Conservation (phyloP, 1,139 yeast genomes). For the Hyphopichia buzzinii region DNA sequence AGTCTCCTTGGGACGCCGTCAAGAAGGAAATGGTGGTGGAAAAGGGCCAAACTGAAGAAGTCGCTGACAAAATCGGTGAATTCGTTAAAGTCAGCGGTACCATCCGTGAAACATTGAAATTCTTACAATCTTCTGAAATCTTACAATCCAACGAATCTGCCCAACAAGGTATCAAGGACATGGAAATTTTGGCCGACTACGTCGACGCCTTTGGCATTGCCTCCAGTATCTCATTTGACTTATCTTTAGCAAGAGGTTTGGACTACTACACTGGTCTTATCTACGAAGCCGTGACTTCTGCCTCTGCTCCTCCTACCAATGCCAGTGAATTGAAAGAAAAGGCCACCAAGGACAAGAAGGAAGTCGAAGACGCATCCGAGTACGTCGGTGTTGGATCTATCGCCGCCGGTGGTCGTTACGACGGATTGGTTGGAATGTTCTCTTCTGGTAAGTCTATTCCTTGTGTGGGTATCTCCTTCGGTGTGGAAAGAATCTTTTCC, state of each 20-base stretch:
- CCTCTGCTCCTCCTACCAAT: conserved; percentile 89
- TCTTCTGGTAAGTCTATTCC: conserved; percentile 92
- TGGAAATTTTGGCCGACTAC: conserved; percentile 70
- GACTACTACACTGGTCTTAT: conserved; percentile 97
- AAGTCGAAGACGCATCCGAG: conserved; percentile 90
- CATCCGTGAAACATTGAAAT: conserved; percentile 62
- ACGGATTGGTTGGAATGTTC: conserved; percentile 94
- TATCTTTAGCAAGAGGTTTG: conserved; percentile 94
- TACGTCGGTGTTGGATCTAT: conserved; percentile 98
- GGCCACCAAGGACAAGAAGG: conserved; percentile 38
- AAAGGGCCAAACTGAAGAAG: conserved; percentile 84
- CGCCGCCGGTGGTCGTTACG: conserved; percentile 99
- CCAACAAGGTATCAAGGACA: conserved; percentile 75
- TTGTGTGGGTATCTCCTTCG: conserved; percentile 95
- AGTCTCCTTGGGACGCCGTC: conserved; percentile 92
- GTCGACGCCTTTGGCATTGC: conserved; percentile 76
- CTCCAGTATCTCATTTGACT: conserved; percentile 71
- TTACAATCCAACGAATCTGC: conserved; percentile 69
- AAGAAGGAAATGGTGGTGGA: conserved; percentile 89
- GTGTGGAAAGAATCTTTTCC: conserved; percentile 92
- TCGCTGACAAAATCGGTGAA: conserved; percentile 89
- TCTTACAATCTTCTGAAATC: conserved; percentile 54
- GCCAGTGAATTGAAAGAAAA: conserved; percentile 64
- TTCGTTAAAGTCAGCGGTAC: conserved; percentile 84
- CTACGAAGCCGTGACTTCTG: conserved; percentile 92